phyloP scores from a whole-genome alignment of 2,329 filamentous ascomycete genomes.

The Fusarium transvaalense region DNA sequence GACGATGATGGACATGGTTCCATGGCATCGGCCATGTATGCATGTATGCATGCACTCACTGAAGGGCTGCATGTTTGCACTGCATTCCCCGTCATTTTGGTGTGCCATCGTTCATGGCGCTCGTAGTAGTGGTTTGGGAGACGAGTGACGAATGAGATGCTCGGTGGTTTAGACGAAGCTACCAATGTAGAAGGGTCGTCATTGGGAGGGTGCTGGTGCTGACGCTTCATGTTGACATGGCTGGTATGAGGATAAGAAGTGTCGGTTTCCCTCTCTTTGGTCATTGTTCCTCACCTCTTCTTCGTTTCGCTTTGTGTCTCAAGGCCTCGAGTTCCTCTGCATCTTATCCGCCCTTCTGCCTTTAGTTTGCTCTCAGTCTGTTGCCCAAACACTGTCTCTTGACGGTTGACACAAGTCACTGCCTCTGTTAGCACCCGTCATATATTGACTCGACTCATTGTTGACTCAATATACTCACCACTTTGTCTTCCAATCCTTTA shows the following conservation, averaged over 20 bases:
- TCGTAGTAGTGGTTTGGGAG: constrained; percentile 14
- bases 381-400: background rate
- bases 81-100: constrained; percentile 30
- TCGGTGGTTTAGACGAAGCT: constrained; percentile 10
- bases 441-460: background rate
- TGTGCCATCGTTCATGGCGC: constrained; percentile 28
- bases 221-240: constrained; percentile 17
- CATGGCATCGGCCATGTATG: background rate
- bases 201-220: constrained; percentile 21
- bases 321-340: background rate
- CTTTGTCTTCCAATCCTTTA: background rate
- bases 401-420: background rate
- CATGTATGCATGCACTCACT: constrained; percentile 17
- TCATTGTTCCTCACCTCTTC: background rate
- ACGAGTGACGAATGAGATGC: constrained; percentile 10
- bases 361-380: background rate
- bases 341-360: background rate
- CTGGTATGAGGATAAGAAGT: constrained; percentile 28
- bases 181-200: constrained; percentile 8
- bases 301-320: background rate
- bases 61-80: constrained; percentile 26
- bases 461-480: background rate
- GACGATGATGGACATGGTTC: constrained; percentile 2
- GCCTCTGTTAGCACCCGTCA: background rate
- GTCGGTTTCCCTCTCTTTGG: constrained; percentile 10